These are phyloP conservation scores for Claviceps humidiphila DNA, from an alignment of 2,329 filamentous ascomycete genomes.

Conservation along the genomic window DNA sequence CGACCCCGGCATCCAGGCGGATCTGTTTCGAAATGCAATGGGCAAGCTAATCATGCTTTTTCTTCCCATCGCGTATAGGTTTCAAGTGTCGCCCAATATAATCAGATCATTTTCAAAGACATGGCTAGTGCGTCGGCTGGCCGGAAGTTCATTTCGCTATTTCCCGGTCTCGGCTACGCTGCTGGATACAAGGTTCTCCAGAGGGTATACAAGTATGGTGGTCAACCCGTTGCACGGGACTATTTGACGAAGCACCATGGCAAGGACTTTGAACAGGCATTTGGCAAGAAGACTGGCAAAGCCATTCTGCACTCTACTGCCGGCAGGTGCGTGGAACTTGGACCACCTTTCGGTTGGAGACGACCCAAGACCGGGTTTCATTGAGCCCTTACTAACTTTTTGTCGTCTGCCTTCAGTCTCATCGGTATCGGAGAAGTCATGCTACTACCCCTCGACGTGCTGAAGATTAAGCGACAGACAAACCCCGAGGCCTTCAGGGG, in stretches of 20 bases:
- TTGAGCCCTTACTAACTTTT: background rate
- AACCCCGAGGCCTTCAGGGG: constrained; percentile 97
- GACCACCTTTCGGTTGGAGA: background rate
- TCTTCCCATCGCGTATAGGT: constrained; percentile 14
- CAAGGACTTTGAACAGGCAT: constrained; percentile 70
- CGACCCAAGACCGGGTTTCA: too few species aligned
- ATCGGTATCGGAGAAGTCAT: constrained; percentile 97
- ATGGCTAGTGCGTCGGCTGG: constrained; percentile 57
- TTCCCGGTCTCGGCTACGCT: constrained; percentile 92
- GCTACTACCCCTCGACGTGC: constrained; percentile 83
- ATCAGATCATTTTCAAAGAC: constrained; percentile 87
- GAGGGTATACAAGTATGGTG: constrained; percentile 97
- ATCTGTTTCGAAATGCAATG: constrained; percentile 6
- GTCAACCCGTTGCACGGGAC: constrained; percentile 88
- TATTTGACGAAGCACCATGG: constrained; percentile 72
- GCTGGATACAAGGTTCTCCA: constrained; percentile 96
- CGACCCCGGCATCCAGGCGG: background rate
- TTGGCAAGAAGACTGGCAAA: constrained; percentile 95
- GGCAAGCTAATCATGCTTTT: constrained; percentile 6
- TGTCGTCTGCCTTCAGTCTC: constrained; percentile 38
- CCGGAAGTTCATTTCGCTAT: constrained; percentile 84
- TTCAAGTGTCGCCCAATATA: constrained; percentile 46
- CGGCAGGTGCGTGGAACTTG: constrained; percentile 48
- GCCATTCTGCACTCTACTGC: constrained; percentile 96
- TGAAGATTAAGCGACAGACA: constrained; percentile 99